Evolutionary conservation across 192 early-diverging fungal genomes (phyloP).

Genomic region (Cladochytrium replicatum): DNA sequence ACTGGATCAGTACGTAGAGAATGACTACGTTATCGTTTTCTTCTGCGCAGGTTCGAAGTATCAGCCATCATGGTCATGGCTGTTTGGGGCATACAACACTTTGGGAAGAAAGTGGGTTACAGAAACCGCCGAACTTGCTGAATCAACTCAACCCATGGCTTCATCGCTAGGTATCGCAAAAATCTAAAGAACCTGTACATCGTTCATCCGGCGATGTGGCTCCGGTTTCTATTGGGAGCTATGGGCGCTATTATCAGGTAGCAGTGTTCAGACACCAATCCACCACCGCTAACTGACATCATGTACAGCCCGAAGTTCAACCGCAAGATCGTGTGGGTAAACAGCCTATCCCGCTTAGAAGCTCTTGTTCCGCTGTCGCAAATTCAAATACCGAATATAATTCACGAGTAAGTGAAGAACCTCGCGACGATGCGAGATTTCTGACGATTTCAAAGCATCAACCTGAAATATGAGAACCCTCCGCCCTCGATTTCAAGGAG

Average conservation of each 20-base stretch:
- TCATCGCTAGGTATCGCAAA: slow-evolving; percentile 64
- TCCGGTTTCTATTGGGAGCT: slow-evolving; percentile 70
- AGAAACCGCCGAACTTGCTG: background rate
- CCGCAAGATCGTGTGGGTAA: slow-evolving; percentile 72
- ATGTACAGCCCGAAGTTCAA: slow-evolving; percentile 76
- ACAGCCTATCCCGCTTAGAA: slow-evolving; percentile 59
- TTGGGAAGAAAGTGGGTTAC: slow-evolving; percentile 62
- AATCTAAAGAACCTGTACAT: slow-evolving; percentile 87
- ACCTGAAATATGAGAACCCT: no score
- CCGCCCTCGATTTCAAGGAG: background rate
- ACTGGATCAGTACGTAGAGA: slow-evolving; percentile 77
- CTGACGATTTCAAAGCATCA: background rate
- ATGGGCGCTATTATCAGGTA: slow-evolving; percentile 83
- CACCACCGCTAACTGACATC: slow-evolving; percentile 2
- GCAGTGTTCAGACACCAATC: background rate
- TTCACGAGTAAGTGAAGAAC: slow-evolving; percentile 42
- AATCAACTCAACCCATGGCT: slow-evolving; percentile 2
- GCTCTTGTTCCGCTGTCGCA: slow-evolving; percentile 57
- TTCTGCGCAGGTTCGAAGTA: slow-evolving; percentile 68
- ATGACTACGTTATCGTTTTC: slow-evolving; percentile 81
- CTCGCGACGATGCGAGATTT: background rate
- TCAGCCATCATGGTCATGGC: slow-evolving; percentile 75
- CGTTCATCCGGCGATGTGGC: slow-evolving; percentile 82
- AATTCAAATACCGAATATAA: slow-evolving; percentile 63
- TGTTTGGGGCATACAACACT: slow-evolving; percentile 73